Evolutionary conservation across 139 green algal species (phyloP), one percentile per base, ranked within the genome.

Genomic region (Chlorella sp.): DNA sequence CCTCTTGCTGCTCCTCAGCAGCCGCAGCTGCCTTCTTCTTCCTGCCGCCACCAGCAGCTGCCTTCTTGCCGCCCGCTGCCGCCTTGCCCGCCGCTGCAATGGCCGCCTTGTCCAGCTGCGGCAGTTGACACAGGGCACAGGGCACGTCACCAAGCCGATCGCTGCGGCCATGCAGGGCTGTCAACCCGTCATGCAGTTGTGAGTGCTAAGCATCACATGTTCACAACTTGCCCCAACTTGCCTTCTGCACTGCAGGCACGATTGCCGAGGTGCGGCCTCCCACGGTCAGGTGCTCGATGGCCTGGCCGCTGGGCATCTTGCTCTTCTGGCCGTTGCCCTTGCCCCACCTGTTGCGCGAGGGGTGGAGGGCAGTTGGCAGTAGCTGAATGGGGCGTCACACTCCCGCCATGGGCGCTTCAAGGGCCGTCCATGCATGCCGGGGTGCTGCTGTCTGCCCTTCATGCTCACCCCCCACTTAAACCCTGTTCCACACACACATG

Each of bases 201-300:
- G n/a, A n/a, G n/a, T n/a, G n/a, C n/a, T n/a, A n/a, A n/a, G n/a
- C n/a, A n/a, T n/a, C n/a, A n/a, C n/a, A n/a, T n/a, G n/a, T n/a
- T n/a, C n/a, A n/a, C n/a, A n/a, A n/a, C n/a, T n/a, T 32, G 36
- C 36, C 36, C 32, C 69, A 56, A 38, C 69, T 55, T 25, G 93
- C 72, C 87, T 94, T 95, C 78, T 98, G 95, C 79, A 97, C 65
- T 1, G 84, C 84, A 23, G 95, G 95, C 80, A 98, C 95, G 75
- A 91, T 95, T 4, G 93, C 94, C 21, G 89, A 78, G 51, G 80
- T 85, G 30, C 87, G 85, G 18, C 91, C 92, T 6, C 93, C 95
- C 21, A 96, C 92, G 4, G 91, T 96, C 67, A 95, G 90, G 82
- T 96, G 92, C 18, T 94, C 85, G 21, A 97, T 93, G 13, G 56